These are phyloP conservation scores for Chimonanthus praecox DNA, from an alignment of 164 flowering plant genomes.

Conservation along the genomic window DNA sequence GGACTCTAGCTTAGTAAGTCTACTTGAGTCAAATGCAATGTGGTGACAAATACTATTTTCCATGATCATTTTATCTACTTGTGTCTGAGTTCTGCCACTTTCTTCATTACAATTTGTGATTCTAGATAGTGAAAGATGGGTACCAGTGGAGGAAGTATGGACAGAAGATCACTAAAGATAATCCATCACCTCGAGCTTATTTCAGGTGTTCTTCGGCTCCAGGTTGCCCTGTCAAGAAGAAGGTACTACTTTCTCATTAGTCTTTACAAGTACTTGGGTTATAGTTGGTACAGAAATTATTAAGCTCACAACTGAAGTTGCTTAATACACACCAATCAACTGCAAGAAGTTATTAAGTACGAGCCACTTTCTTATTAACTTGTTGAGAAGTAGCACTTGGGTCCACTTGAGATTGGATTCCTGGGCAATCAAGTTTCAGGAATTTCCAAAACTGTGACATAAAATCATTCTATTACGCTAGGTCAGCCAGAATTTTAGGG, in stretches of 20 bases:
- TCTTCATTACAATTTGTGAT: neutral
- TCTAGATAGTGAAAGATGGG: conserved; percentile 53
- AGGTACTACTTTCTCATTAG: conserved; percentile 23
- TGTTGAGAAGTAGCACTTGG: neutral
- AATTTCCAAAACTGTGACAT: too few relatives aligned
- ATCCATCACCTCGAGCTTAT: conserved; percentile 60
- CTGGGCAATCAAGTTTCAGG: neutral
- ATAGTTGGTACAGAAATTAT: too few relatives aligned
- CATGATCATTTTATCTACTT: neutral
- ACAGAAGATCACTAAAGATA: conserved; percentile 55
- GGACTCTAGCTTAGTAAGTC: conserved; percentile 29
- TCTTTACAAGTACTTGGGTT: too few relatives aligned
- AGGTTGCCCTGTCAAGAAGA: conserved; percentile 52
- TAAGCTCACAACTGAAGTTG: too few relatives aligned
- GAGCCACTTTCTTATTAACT: too few relatives aligned
- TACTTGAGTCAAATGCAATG: too few relatives aligned
- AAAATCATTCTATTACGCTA: too few relatives aligned
- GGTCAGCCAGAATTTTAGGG: too few relatives aligned
- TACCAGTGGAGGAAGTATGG: conserved; percentile 72
- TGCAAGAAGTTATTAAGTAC: too few relatives aligned
- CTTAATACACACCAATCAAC: too few relatives aligned
- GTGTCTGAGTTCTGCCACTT: neutral
- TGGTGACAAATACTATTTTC: too few relatives aligned
- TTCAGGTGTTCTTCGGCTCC: conserved; percentile 52
- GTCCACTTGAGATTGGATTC: neutral